Evolutionary conservation across 257 asterid genomes (phyloP).

Genomic region (Datura wrightii): DNA sequence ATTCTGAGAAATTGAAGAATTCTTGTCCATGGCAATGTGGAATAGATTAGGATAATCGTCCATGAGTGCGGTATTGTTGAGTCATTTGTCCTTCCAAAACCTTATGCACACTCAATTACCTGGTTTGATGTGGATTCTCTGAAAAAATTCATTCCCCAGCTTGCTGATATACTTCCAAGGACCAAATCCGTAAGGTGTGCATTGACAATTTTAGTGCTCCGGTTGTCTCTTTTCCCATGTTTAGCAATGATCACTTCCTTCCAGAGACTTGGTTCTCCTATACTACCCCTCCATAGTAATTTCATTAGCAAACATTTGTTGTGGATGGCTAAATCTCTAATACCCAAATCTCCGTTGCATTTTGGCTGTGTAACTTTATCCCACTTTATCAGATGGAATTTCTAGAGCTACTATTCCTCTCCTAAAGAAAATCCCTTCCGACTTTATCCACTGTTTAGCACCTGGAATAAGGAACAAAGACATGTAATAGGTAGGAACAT

Average conservation of each 20-base stretch:
- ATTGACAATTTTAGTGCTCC: background rate
- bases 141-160: background rate
- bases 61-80: background rate
- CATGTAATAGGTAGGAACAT: background rate
- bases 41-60: background rate
- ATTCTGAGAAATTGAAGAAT: background rate
- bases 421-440: background rate
- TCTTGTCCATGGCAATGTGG: background rate
- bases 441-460: background rate
- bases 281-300: background rate
- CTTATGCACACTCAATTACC: background rate
- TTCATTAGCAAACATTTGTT: background rate
- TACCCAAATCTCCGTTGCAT: background rate
- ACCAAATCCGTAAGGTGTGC: background rate
- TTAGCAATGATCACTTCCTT: background rate
- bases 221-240: background rate
- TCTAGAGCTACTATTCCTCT: background rate
- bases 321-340: slow-evolving; percentile 13
- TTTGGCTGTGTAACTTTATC: background rate
- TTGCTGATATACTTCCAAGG: slow-evolving; percentile 6
- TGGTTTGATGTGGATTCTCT: background rate
- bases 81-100: background rate
- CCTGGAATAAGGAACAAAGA: background rate
- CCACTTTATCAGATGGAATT: background rate
- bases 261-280: background rate